phyloP scores from a whole-genome alignment of 2,329 filamentous ascomycete genomes.

The Akanthomyces uredinophilus region DNA sequence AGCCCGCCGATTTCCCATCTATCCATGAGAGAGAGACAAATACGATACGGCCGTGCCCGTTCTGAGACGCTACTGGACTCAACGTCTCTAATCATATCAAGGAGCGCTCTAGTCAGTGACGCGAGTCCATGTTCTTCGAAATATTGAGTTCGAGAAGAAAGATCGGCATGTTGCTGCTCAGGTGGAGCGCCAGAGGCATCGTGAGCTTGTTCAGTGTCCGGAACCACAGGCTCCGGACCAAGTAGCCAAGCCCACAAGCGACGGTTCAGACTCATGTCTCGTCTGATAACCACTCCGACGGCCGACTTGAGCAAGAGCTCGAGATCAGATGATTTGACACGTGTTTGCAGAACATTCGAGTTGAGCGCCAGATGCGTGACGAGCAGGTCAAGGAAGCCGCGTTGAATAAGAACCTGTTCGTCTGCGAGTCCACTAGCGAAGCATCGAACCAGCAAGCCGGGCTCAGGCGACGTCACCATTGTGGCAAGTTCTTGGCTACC shows the following conservation, averaged over 20 bases:
- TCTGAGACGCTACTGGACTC: constrained; percentile 43
- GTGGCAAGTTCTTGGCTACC: constrained; percentile 45
- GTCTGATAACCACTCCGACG: constrained; percentile 76
- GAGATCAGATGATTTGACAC: constrained; percentile 68
- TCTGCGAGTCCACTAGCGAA: constrained; percentile 88
- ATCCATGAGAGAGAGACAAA: constrained; percentile 95
- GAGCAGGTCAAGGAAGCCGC: constrained; percentile 87
- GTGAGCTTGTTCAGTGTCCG: constrained; percentile 42
- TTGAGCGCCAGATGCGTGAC: constrained; percentile 86
- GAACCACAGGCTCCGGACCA: constrained; percentile 60
- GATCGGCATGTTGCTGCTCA: constrained; percentile 39
- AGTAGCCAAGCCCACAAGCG: constrained; percentile 95
- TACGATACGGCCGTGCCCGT: constrained; percentile 77
- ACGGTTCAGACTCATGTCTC: constrained; percentile 95
- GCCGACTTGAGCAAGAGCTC: constrained; percentile 78
- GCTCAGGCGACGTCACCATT: constrained; percentile 81
- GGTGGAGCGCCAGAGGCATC: constrained; percentile 41
- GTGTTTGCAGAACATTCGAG: constrained; percentile 71
- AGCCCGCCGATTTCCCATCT: constrained; percentile 93
- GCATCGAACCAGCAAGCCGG: constrained; percentile 81
- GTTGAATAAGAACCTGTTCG: constrained; percentile 83
- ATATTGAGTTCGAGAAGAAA: constrained; percentile 65
- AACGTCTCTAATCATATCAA: constrained; percentile 63
- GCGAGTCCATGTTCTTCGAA: constrained; percentile 76
- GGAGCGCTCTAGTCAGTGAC: constrained; percentile 66